phyloP scores from a whole-genome alignment of 169 alveolate genomes.

The Eimeria acervulina region DNA sequence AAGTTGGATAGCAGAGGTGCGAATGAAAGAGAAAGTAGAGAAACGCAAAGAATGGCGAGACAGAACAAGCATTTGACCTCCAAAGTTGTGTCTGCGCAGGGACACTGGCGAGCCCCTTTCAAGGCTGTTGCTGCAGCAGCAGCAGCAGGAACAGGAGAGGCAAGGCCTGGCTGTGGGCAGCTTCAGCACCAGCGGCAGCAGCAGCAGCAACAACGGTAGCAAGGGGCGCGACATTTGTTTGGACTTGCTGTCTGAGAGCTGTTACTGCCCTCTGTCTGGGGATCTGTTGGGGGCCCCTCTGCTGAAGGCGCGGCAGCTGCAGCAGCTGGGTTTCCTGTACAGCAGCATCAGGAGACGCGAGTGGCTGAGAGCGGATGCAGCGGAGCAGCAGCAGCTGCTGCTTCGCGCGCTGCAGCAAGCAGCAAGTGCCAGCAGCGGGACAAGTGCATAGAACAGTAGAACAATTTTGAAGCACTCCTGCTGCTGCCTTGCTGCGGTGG shows the following conservation, averaged over 20 bases:
- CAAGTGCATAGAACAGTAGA: not conserved
- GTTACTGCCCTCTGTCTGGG: slow-evolving; percentile 80
- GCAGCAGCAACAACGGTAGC: slow-evolving; percentile 12
- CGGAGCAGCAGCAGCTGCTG: slow-evolving; percentile 48
- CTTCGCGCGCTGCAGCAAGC: slow-evolving; percentile 50
- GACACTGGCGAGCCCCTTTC: not conserved
- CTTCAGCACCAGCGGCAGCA: slow-evolving; percentile 15
- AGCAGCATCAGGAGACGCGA: slow-evolving; percentile 35
- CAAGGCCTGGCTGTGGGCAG: not conserved
- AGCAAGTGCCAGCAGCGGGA: not conserved
- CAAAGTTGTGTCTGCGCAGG: not conserved
- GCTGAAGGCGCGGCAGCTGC: slow-evolving; percentile 70
- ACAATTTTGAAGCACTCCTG: not conserved
- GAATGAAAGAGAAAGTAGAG: no score
- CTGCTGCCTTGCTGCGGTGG: not conserved
- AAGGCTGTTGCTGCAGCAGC: not conserved
- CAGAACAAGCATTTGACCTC: not conserved
- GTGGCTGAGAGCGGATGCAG: slow-evolving; percentile 52
- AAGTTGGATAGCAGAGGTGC: no score
- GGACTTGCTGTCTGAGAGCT: slow-evolving; percentile 75
- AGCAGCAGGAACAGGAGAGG: slow-evolving; percentile 18
- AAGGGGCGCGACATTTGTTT: not conserved
- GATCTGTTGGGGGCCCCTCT: slow-evolving; percentile 54
- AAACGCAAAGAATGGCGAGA: no score
- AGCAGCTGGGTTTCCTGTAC: slow-evolving; percentile 43